Evolutionary conservation across 2,329 filamentous ascomycete genomes (phyloP).

Genomic region (Talaromyces sp.): DNA sequence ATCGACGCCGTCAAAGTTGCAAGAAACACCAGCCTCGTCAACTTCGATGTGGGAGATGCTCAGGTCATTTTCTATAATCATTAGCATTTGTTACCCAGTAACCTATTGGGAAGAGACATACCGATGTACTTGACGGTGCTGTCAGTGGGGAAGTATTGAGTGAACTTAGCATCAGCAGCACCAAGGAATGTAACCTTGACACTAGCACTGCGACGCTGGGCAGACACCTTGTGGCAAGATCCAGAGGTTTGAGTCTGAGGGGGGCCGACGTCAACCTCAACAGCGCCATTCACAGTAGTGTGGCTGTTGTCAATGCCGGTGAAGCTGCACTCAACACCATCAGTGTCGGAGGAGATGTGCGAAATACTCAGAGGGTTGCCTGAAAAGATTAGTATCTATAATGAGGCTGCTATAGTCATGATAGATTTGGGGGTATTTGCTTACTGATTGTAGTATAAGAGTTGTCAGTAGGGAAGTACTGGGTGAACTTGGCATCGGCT

Average conservation of each 20-base stretch:
- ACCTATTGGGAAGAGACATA: background rate
- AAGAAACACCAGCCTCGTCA: slow-evolving; percentile 21
- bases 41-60: slow-evolving; percentile 29
- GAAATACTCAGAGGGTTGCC: slow-evolving; percentile 26
- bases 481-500: slow-evolving; percentile 20
- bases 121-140: background rate
- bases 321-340: slow-evolving; percentile 22
- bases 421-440: too few relatives aligned
- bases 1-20: slow-evolving; percentile 28
- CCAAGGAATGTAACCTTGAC: slow-evolving; percentile 18
- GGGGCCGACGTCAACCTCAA: slow-evolving; percentile 25
- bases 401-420: too few relatives aligned
- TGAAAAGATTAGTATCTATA: slow-evolving; percentile 4
- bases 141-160: slow-evolving; percentile 5
- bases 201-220: background rate
- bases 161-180: slow-evolving; percentile 3
- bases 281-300: slow-evolving; percentile 18
- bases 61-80: slow-evolving; percentile 14
- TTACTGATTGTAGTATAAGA: slow-evolving; percentile 17
- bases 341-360: slow-evolving; percentile 14
- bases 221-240: slow-evolving; percentile 8
- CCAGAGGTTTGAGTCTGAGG: slow-evolving; percentile 28
- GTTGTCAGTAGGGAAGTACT: slow-evolving; percentile 21
- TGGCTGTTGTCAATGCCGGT: slow-evolving; percentile 21
- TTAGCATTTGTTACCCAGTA: background rate